Base-by-base conservation (phyloP, 768 basidiomycete genomes). In the Leccinellum luteum region DNA sequence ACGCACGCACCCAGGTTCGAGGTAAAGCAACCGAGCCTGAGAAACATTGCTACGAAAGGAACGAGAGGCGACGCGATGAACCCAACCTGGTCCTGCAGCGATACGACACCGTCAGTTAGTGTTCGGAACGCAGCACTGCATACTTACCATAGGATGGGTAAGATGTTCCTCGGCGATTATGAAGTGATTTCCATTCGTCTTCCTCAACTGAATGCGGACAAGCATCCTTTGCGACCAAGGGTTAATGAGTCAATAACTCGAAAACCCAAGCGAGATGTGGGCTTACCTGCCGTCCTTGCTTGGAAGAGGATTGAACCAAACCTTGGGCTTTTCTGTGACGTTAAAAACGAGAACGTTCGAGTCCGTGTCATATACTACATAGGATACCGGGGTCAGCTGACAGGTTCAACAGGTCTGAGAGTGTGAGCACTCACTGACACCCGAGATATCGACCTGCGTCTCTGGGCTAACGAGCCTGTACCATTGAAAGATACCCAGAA, bases 401-500 rank as follows among this genome's bases (percentile, higher is more conserved):
- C 27, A 17, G n/a, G n/a, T 1, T 27, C 43, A n/a, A 41, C 44
- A 2, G 2, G 19, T 1, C 31, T 17, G 7, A 28, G 0, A n/a
- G 32, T 3, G 17, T 5, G 25, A 50, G 49, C 30, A 74, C 80
- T 71, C 54, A 81, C 83, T 75, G 55, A 83, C 74, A 54, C 66
- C 75, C 8, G 72, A 66, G 3, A 84, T 73, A 2, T 73, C 59
- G 34, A 81, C 61, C 9, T 78, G 68, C 23, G 81, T 74, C 23
- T 68, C 61, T 0, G 85, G 86, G 13, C 84, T 86, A 66, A 85
- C 68, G 32, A 87, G 74, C 51, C 86, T 82, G 66, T 85, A 85
- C 84, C 85, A 87, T 80, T 85, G 83, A 66, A 82, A 86, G 30
- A 66, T 43, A 76, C 83, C 64, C 3, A 87, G 73, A 27, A 88